Conservation (phyloP, 805 yeast genomes). For the Cephaloascus albidus region DNA sequence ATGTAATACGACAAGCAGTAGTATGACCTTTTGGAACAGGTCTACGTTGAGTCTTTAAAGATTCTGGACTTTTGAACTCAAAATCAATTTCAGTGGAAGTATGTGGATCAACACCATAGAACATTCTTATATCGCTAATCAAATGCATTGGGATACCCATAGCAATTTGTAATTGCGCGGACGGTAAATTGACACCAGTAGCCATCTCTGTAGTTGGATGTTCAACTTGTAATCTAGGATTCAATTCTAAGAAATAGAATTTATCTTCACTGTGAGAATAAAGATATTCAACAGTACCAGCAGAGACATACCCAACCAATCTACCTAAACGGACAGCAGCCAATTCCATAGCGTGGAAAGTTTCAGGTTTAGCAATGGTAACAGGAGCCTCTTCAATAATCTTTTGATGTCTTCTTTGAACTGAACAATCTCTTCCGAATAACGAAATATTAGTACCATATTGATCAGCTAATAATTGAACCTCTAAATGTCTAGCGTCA, state of each 20-base stretch:
- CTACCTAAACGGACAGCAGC: constrained; percentile 97
- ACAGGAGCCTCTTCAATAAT: constrained; percentile 99
- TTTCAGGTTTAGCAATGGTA: constrained; percentile 79
- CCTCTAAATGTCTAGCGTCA: constrained; percentile 96
- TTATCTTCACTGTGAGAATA: constrained; percentile 92
- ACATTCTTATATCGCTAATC: constrained; percentile 83
- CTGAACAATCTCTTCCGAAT: constrained; percentile 99
- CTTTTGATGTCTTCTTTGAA: constrained; percentile 98
- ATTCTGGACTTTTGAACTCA: constrained; percentile 65
- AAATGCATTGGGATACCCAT: constrained; percentile 99
- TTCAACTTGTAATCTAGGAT: constrained; percentile 98
- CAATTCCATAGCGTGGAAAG: constrained; percentile 86
- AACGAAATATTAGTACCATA: constrained; percentile 95
- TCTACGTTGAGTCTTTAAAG: constrained; percentile 73
- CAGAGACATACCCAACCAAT: constrained; percentile 96
- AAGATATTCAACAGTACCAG: constrained; percentile 98
- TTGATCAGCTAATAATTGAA: constrained; percentile 95
- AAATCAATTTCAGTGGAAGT: constrained; percentile 86
- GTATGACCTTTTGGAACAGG: constrained; percentile 98
- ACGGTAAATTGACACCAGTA: constrained; percentile 95
- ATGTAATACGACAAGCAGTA: constrained; percentile 98
- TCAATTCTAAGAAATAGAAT: constrained; percentile 91
- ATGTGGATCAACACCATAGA: constrained; percentile 95
- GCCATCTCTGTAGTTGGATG: constrained; percentile 99
- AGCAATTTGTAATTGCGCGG: constrained; percentile 97